A percentile compares a stretch with the other conserved stretches of the same genome.
These are phyloP conservation scores for Colletotrichum tanaceti DNA, from an alignment of 2,329 filamentous ascomycete genomes.

Conservation along the genomic window DNA sequence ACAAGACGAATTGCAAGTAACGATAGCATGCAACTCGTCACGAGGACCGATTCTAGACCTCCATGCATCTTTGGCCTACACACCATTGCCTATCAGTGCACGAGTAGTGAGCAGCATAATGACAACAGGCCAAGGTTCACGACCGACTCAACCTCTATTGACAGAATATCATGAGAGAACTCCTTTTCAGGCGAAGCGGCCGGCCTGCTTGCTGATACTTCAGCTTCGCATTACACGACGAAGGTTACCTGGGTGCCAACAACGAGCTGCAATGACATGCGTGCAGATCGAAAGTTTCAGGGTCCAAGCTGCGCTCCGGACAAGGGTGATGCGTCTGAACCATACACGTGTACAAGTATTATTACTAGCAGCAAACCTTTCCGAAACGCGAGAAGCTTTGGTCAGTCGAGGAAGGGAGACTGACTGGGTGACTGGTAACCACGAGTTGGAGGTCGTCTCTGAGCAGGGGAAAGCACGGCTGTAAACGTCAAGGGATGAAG, in stretches of 20 bases:
- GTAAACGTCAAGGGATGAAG: background rate
- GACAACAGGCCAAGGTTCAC: background rate
- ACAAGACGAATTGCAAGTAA: background rate
- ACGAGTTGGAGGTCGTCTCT: background rate
- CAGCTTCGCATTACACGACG: constrained; percentile 1
- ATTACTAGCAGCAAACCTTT: constrained; percentile 7
- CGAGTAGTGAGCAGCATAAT: background rate
- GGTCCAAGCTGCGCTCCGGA: constrained; percentile 28
- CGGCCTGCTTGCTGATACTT: background rate
- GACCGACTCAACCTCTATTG: too few relatives aligned
- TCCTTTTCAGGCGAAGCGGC: background rate
- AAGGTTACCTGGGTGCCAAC: background rate
- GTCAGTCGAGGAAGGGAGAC: too few relatives aligned
- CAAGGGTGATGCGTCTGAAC: constrained; percentile 14
- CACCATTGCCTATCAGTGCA: too few relatives aligned
- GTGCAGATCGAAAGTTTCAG: constrained; percentile 16
- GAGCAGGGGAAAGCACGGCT: constrained; percentile 5
- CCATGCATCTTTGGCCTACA: background rate
- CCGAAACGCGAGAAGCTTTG: constrained; percentile 14
- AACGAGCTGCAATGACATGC: constrained; percentile 15
- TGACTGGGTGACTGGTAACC: constrained; percentile 16
- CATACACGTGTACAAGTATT: too few relatives aligned
- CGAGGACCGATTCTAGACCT: background rate
- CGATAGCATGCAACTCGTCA: background rate
- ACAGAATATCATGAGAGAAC: background rate